Evolutionary conservation across 805 yeast genomes (phyloP).

Genomic region (Vanderwaltozyma verrucispora): DNA sequence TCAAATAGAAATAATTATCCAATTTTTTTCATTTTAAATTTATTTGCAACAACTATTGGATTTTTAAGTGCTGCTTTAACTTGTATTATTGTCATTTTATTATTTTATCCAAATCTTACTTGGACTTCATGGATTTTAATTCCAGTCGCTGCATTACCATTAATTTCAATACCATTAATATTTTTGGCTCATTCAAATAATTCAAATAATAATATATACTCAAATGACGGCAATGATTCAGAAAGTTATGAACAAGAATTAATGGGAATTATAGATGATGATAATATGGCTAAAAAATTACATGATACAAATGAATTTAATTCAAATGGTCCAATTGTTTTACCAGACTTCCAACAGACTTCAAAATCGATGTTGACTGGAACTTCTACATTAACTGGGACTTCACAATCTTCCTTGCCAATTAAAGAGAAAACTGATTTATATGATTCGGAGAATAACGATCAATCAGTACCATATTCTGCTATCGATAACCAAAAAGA

Average conservation of each 20-base stretch:
- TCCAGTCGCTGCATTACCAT: conserved; percentile 50
- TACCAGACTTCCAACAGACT: conserved; percentile 7
- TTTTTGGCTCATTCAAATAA: conserved; percentile 30
- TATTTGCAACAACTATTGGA: conserved; percentile 38
- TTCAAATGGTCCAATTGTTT: neutral
- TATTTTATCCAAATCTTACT: conserved; percentile 52
- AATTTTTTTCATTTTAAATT: conserved; percentile 30
- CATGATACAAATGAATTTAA: neutral
- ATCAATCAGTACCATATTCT: conserved; percentile 13
- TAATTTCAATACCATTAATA: conserved; percentile 42
- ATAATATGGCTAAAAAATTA: neutral
- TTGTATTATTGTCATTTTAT: conserved; percentile 44
- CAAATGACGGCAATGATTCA: conserved; percentile 14
- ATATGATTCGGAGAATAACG: conserved; percentile 2
- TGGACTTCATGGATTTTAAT: conserved; percentile 71
- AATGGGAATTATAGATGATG: conserved; percentile 1
- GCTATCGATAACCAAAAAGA: conserved; percentile 11
- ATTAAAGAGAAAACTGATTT: conserved; percentile 1
- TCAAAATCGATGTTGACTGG: neutral
- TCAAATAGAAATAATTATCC: conserved; percentile 13
- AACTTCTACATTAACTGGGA: neutral
- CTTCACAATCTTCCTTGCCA: neutral
- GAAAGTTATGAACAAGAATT: conserved; percentile 2
- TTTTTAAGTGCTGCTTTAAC: conserved; percentile 45
- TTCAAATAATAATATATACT: conserved; percentile 3